phyloP scores from a whole-genome alignment of 2,329 filamentous ascomycete species.

The Alternaria sp. region DNA sequence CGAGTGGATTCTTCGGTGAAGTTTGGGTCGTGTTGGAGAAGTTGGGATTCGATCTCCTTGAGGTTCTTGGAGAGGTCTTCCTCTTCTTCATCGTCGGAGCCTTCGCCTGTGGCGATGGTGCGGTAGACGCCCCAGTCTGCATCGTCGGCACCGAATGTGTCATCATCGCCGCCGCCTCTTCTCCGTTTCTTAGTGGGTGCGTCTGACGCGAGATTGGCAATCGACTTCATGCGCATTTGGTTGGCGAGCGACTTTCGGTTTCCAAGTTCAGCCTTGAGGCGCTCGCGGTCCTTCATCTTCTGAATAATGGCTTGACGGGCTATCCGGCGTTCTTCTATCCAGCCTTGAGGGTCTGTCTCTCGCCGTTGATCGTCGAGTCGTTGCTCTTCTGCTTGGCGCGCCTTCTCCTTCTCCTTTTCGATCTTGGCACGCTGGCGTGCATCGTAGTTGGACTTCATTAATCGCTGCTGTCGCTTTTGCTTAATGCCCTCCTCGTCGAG shows the following conservation, averaged over 20 bases:
- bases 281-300: conserved; percentile 91
- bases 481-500: conserved; percentile 91
- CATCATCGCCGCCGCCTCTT: conserved; percentile 87
- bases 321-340: conserved; percentile 82
- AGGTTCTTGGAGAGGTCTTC: conserved; percentile 79
- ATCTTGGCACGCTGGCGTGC: conserved; percentile 92
- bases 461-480: conserved; percentile 87
- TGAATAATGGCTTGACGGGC: conserved; percentile 74
- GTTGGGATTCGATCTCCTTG: conserved; percentile 79
- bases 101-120: conserved; percentile 81
- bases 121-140: conserved; percentile 98
- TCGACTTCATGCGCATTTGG: conserved; percentile 97
- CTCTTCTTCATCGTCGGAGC: conserved; percentile 89
- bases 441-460: conserved; percentile 94
- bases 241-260: conserved; percentile 96
- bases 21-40: conserved; percentile 82
- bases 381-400: conserved; percentile 80
- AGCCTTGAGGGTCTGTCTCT: conserved; percentile 81
- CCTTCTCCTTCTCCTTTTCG: conserved; percentile 93
- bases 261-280: conserved; percentile 90
- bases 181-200: conserved; percentile 81
- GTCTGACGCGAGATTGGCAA: conserved; percentile 94
- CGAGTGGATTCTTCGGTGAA: conserved; percentile 94
- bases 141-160: conserved; percentile 95
- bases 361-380: conserved; percentile 82